Conservation (phyloP, 1,139 yeast genomes). For the Meyerozyma sp. region DNA sequence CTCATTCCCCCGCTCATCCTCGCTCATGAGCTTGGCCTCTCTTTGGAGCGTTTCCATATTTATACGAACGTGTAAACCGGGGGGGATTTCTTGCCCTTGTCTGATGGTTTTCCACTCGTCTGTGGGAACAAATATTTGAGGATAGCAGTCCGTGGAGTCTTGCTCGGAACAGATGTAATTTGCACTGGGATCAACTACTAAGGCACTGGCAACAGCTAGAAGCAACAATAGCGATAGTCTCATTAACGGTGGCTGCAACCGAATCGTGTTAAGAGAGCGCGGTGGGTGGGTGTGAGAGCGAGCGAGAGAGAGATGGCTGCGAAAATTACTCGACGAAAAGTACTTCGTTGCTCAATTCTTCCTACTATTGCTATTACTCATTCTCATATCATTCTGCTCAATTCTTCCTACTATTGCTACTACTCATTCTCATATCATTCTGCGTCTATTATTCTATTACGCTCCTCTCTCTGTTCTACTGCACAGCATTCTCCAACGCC, state of each 20-base stretch:
- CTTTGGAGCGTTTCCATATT: conserved; percentile 62
- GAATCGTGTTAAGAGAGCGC: not conserved
- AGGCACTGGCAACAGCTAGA: not conserved
- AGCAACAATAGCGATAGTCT: not conserved
- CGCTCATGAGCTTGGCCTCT: conserved; percentile 60
- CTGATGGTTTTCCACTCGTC: conserved; percentile 63
- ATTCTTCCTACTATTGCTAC: too few relatives aligned
- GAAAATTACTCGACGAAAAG: conserved; percentile 6
- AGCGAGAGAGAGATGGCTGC: too few relatives aligned
- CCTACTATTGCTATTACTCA: too few relatives aligned
- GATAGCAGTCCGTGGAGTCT: conserved; percentile 55
- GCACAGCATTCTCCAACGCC: conserved; percentile 45
- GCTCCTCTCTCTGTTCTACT: not conserved
- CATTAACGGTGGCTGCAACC: not conserved
- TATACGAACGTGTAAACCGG: conserved; percentile 70
- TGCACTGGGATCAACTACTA: conserved; percentile 1
- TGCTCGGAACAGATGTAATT: conserved; percentile 40
- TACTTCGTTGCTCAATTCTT: too few relatives aligned
- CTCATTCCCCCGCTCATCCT: not conserved
- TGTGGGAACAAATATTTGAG: conserved; percentile 55
- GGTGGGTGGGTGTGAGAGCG: not conserved
- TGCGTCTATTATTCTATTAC: not conserved
- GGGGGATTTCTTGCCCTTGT: conserved; percentile 69
- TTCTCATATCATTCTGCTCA: too few relatives aligned
- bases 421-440: too few relatives aligned